phyloP scores from a whole-genome alignment of 169 alveolate genomes.

The Plasmodium gonderi region DNA sequence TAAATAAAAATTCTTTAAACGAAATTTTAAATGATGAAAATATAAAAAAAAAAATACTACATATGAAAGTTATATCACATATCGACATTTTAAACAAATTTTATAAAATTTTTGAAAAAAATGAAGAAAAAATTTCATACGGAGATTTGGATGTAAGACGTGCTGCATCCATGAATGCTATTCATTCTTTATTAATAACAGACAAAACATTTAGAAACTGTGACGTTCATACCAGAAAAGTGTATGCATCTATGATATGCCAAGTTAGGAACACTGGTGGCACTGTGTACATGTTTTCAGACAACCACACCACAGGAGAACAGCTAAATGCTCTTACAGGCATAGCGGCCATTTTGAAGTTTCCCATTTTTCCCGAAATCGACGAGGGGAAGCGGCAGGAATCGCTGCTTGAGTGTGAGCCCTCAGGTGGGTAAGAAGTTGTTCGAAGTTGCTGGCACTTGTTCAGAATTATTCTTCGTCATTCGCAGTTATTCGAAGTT shows the following conservation, averaged over 20 bases:
- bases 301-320: conserved; percentile 81
- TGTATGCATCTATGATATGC: conserved; percentile 62
- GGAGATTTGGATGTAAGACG: conserved; percentile 11
- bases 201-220: conserved; percentile 78
- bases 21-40: conserved; percentile 30
- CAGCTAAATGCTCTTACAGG: conserved; percentile 80
- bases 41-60: conserved; percentile 15
- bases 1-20: conserved; percentile 28
- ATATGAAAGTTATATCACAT: conserved; percentile 50
- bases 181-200: conserved; percentile 77
- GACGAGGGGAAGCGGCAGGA: not conserved
- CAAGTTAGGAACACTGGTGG: conserved; percentile 78
- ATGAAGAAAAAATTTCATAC: conserved; percentile 38
- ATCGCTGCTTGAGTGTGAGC: too few relatives aligned
- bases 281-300: conserved; percentile 76
- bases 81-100: conserved; percentile 20
- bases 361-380: conserved; percentile 12
- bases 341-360: conserved; percentile 79
- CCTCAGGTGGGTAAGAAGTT: too few relatives aligned
- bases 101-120: conserved; percentile 41
- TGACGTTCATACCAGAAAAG: conserved; percentile 62
- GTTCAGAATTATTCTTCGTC: too few relatives aligned
- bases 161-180: conserved; percentile 76
- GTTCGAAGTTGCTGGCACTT: too few relatives aligned
- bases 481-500: too few relatives aligned